These are phyloP conservation scores for Macroventuria anomochaeta DNA, from an alignment of 2,329 filamentous ascomycete species.

Conservation along the genomic window DNA sequence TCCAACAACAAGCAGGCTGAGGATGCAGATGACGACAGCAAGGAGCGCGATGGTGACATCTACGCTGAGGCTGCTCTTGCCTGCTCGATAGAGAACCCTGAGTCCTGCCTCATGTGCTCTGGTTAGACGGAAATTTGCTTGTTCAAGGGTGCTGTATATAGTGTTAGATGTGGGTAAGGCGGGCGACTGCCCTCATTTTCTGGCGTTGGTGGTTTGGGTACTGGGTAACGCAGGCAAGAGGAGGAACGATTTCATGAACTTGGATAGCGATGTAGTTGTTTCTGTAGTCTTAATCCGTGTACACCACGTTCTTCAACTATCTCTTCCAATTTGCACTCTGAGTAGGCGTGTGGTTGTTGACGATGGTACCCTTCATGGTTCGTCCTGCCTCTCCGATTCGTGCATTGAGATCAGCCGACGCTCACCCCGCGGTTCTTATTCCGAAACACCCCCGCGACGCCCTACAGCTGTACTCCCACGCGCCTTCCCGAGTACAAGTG, in stretches of 20 bases:
- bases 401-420: constrained; percentile 8
- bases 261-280: constrained; percentile 20
- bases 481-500: constrained; percentile 13
- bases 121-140: constrained; percentile 63
- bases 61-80: constrained; percentile 90
- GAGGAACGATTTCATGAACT: constrained; percentile 35
- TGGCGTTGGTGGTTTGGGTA: constrained; percentile 18
- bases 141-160: constrained; percentile 8
- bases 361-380: constrained; percentile 1
- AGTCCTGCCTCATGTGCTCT: constrained; percentile 96
- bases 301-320: constrained; percentile 4
- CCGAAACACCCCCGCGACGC: constrained; percentile 15
- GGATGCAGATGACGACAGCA: constrained; percentile 73
- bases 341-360: background rate
- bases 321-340: background rate
- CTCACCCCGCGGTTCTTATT: constrained; percentile 8
- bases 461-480: constrained; percentile 15
- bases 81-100: constrained; percentile 97
- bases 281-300: constrained; percentile 20
- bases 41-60: constrained; percentile 85
- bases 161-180: constrained; percentile 20
- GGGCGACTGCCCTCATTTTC: constrained; percentile 24
- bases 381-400: constrained; percentile 16
- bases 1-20: constrained; percentile 71
- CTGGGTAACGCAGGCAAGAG: constrained; percentile 17